Base-by-base conservation (phyloP, 225 moss, liverwort and hornwort genomes). In the Sphagnum contortum region DNA sequence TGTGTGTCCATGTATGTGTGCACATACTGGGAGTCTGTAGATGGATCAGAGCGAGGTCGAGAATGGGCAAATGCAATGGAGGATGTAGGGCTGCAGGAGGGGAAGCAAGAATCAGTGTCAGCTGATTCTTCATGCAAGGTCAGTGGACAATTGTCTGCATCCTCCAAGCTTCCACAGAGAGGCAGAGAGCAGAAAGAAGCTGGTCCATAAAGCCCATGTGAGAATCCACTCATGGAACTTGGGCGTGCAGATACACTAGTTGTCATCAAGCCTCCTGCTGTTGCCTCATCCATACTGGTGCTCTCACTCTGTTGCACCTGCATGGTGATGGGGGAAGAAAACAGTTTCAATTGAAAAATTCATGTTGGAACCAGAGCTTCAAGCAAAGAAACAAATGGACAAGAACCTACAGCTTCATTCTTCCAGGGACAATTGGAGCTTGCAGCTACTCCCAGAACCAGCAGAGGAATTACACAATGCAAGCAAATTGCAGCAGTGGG, bases 61-160 rank as follows among this genome's bases (percentile, higher is more conserved):
- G 87, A 87, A 59, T 83, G 80, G 63, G 90, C 83, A 45, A 92
- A 75, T 53, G 81, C 88, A 65, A 92, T 87, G 52, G 96, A 92
- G 64, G 92, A 90, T 44, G 96, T 79, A 51, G 88, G 87, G 76
- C 90, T 90, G 83, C 90, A 92, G 45, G 96, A 87, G 64, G 88
- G 80, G 68, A 77, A 67, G 50, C 89, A 82, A 81, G 90, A 92
- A 62, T 83, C 90, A 11, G 85, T 80, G 68, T 90, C 90, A 29
- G 80, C 74, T 69, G 87, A 80, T 77, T 88, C 96, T 63, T 83
- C 92, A 14, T 92, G 83, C 62, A 96, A 76, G 71, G 74, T 77
- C 70, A 88, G 88, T 61, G 79, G 77, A 50, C 80, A 82, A 57
- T 74, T 80, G 50, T 87, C 84, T n/a, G 80, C 77, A 57, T 77